Evolutionary conservation across 176 grass and related monocot species (phyloP).

Genomic region (Oryza glaberrima): DNA sequence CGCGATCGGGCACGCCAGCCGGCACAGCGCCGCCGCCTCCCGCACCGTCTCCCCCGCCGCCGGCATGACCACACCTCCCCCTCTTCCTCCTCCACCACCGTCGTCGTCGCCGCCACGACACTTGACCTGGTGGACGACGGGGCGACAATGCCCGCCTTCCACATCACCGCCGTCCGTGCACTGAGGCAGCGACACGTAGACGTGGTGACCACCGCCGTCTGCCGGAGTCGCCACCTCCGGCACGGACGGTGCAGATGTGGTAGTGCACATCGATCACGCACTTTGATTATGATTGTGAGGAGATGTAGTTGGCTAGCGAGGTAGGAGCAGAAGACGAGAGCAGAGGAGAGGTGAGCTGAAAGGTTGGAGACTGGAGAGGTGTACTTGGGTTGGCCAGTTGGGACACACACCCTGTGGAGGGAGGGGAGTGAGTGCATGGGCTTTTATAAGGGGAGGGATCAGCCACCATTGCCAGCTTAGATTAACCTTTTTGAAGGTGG

Average conservation of each 20-base stretch:
- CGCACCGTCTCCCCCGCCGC: constrained; percentile 30
- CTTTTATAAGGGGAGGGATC: constrained; percentile 48
- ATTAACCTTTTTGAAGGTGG: neutral
- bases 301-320: constrained; percentile 12
- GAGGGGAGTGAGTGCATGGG: constrained; percentile 40
- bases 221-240: neutral
- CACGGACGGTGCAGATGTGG: constrained; percentile 30
- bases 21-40: constrained; percentile 68
- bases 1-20: constrained; percentile 81
- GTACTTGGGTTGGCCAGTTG: constrained; percentile 29
- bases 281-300: constrained; percentile 9
- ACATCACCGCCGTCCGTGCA: neutral
- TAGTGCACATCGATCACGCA: constrained; percentile 58
- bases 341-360: too few species aligned
- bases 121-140: neutral
- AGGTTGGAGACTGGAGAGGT: neutral
- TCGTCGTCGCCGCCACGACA: neutral
- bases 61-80: neutral
- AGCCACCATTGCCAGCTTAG: neutral
- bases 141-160: neutral
- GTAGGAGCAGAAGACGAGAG: neutral
- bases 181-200: constrained; percentile 54
- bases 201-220: constrained; percentile 32
- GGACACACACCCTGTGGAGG: constrained; percentile 23
- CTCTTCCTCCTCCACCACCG: neutral